phyloP scores from a whole-genome alignment of 2,329 filamentous ascomycete species.

The Alternaria sp. region DNA sequence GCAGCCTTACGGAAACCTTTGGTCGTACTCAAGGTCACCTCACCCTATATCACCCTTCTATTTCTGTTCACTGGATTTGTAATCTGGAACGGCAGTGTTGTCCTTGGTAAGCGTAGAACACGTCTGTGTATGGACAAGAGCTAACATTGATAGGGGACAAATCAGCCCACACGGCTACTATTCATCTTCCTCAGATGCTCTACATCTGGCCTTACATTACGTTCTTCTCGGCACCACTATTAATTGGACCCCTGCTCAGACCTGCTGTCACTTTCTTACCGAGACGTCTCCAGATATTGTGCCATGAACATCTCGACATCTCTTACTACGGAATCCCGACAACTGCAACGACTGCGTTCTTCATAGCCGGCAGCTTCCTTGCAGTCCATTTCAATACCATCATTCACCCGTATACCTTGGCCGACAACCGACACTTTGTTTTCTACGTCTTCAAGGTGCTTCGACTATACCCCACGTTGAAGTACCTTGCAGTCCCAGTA shows the following conservation, averaged over 20 bases:
- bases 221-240: slow-evolving; percentile 87
- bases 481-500: slow-evolving; percentile 71
- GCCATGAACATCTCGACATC: slow-evolving; percentile 12
- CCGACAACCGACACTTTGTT: slow-evolving; percentile 96
- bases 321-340: slow-evolving; percentile 18
- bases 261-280: slow-evolving; percentile 40
- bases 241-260: slow-evolving; percentile 64
- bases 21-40: slow-evolving; percentile 50
- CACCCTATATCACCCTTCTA: slow-evolving; percentile 69
- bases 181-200: slow-evolving; percentile 91
- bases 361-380: slow-evolving; percentile 51
- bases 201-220: slow-evolving; percentile 91
- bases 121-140: neutral
- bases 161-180: slow-evolving; percentile 87
- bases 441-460: slow-evolving; percentile 95
- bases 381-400: slow-evolving; percentile 85
- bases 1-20: slow-evolving; percentile 60
- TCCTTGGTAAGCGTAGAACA: slow-evolving; percentile 69
- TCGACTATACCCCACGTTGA: slow-evolving; percentile 67
- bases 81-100: slow-evolving; percentile 87
- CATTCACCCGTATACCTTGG: slow-evolving; percentile 92
- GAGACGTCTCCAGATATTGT: slow-evolving; percentile 15
- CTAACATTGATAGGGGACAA: slow-evolving; percentile 74
- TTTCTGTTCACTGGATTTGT: slow-evolving; percentile 77
- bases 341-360: slow-evolving; percentile 44